Conservation (phyloP, 148 eudicot species). For the Heliosperma pusillum region DNA sequence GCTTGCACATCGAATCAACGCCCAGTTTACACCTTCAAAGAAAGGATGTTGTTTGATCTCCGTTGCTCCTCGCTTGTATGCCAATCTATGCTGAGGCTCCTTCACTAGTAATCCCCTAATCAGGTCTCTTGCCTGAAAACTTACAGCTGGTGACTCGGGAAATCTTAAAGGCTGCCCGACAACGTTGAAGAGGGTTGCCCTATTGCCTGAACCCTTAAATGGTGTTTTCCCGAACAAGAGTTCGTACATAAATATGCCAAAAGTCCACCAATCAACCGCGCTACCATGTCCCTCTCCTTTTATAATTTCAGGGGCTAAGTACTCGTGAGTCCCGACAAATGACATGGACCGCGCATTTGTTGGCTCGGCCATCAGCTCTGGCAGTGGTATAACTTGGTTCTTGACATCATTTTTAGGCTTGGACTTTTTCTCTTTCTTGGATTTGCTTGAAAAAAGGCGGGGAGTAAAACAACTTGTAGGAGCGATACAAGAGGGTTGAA, state of each 20-base stretch:
- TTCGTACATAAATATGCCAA: constrained; percentile 83
- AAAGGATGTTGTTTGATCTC: constrained; percentile 96
- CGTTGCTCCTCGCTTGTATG: constrained; percentile 83
- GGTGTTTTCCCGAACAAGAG: constrained; percentile 88
- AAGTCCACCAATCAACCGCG: constrained; percentile 99
- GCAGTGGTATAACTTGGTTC: constrained; percentile 78
- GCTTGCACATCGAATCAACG: constrained; percentile 84
- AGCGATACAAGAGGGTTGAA: constrained; percentile 66
- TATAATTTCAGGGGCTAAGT: constrained; percentile 89
- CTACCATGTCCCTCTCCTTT: constrained; percentile 97
- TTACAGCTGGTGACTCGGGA: constrained; percentile 77
- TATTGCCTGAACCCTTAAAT: constrained; percentile 81
- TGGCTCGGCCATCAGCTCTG: constrained; percentile 92
- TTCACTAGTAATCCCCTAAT: constrained; percentile 83
- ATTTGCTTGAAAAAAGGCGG: constrained; percentile 63
- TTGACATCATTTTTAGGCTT: constrained; percentile 62
- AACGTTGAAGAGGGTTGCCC: constrained; percentile 83
- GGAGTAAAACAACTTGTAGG: constrained; percentile 76
- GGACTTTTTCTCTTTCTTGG: constrained; percentile 58
- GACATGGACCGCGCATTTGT: constrained; percentile 91
- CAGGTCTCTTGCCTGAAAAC: constrained; percentile 82
- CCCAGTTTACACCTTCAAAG: constrained; percentile 98
- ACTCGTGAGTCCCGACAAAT: constrained; percentile 92
- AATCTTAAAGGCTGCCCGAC: constrained; percentile 83
- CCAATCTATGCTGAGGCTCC: constrained; percentile 88